phyloP scores from a whole-genome alignment of 2,329 filamentous ascomycete genomes.

The Dendrostoma leiphaemia region DNA sequence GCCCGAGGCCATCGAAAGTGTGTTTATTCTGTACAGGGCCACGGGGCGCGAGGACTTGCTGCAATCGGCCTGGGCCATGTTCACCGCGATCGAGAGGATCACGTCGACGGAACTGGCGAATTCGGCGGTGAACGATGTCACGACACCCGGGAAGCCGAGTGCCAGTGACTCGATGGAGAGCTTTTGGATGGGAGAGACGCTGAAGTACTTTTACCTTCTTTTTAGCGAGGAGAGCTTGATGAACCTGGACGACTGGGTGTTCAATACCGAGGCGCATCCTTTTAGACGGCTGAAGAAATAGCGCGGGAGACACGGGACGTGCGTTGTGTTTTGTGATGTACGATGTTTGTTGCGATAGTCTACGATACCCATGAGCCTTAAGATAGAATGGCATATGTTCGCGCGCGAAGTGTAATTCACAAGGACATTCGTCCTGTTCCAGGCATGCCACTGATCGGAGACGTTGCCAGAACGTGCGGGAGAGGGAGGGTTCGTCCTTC shows the following conservation, averaged over 20 bases:
- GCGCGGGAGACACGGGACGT: background rate
- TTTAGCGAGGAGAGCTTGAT: constrained; percentile 9
- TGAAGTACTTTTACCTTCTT: constrained; percentile 19
- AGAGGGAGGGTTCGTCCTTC: no score
- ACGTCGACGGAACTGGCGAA: constrained; percentile 11
- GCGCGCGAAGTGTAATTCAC: background rate
- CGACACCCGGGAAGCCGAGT: background rate
- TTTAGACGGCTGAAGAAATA: constrained; percentile 8
- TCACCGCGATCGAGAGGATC: constrained; percentile 6
- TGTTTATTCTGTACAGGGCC: constrained; percentile 14
- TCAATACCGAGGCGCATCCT: constrained; percentile 19
- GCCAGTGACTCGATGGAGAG: constrained; percentile 18
- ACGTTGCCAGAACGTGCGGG: no score
- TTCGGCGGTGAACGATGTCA: constrained; percentile 13
- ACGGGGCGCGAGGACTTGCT: constrained; percentile 14
- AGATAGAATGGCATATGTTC: background rate
- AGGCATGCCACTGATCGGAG: no score
- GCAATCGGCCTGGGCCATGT: constrained; percentile 16
- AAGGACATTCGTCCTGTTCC: no score
- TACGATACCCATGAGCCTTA: background rate
- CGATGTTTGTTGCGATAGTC: background rate
- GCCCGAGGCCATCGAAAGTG: constrained; percentile 19
- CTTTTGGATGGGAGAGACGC: constrained; percentile 19
- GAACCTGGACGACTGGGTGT: constrained; percentile 14
- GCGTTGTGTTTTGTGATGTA: no score